Conservation (phyloP, 148 eudicot genomes). For the Talinum fruticosum region DNA sequence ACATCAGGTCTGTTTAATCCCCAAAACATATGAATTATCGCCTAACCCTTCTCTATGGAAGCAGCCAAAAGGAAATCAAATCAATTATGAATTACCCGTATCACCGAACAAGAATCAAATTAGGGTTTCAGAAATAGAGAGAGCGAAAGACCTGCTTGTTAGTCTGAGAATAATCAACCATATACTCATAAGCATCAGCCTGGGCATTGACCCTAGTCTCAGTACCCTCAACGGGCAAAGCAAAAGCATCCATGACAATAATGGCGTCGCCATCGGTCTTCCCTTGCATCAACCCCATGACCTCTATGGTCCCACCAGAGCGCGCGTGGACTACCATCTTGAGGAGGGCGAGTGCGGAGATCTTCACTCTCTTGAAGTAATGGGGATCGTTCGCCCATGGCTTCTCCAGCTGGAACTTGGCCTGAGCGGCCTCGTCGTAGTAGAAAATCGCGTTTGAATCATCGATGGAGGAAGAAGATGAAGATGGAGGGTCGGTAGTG, state of each 20-base stretch:
- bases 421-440: slow-evolving; percentile 74
- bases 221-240: slow-evolving; percentile 92
- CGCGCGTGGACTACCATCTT: slow-evolving; percentile 97
- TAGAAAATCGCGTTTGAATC: slow-evolving; percentile 71
- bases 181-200: slow-evolving; percentile 94
- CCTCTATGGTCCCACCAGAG: slow-evolving; percentile 89
- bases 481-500: slow-evolving; percentile 33
- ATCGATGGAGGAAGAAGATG: slow-evolving; percentile 27
- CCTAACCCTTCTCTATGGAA: too few species aligned
- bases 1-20: too few species aligned
- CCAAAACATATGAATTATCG: too few species aligned
- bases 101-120: not conserved
- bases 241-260: slow-evolving; percentile 94
- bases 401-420: slow-evolving; percentile 68
- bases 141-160: slow-evolving; percentile 59
- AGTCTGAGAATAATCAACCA: slow-evolving; percentile 93
- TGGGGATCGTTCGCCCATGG: slow-evolving; percentile 86
- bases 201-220: slow-evolving; percentile 99
- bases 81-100: not conserved
- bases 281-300: slow-evolving; percentile 97
- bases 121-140: slow-evolving; percentile 14
- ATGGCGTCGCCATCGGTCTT: slow-evolving; percentile 88
- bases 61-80: not conserved
- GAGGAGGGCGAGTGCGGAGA: slow-evolving; percentile 84
- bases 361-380: slow-evolving; percentile 79